phyloP scores from a whole-genome alignment of 257 asterid genomes.

The Anisodus tanguticus region DNA sequence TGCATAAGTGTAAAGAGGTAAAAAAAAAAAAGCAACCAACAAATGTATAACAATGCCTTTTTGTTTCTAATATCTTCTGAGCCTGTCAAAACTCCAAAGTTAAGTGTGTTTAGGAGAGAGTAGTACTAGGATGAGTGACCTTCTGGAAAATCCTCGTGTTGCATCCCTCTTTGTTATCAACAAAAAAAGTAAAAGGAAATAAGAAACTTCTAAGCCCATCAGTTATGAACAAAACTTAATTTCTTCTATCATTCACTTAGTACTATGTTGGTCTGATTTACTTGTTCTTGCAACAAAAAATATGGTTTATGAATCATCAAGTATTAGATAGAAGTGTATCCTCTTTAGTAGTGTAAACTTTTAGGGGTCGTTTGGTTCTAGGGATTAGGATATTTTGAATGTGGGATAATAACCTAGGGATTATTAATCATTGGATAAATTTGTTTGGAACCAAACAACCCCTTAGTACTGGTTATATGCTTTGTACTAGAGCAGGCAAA shows the following conservation, averaged over 20 bases:
- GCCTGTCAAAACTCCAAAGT: constrained; percentile 13
- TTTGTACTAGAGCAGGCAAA: neutral
- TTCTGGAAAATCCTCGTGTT: neutral
- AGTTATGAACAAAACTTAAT: neutral
- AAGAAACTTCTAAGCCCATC: neutral
- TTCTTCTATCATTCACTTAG: neutral
- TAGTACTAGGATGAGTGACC: neutral
- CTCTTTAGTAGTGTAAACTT: too few species aligned
- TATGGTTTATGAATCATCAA: neutral
- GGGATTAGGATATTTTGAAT: too few species aligned
- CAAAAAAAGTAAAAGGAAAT: neutral
- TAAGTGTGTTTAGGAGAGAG: neutral
- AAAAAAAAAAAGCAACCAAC: constrained; percentile 31
- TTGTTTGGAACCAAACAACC: too few species aligned
- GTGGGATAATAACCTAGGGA: too few species aligned
- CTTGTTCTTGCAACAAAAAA: neutral
- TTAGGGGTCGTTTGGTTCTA: too few species aligned
- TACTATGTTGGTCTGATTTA: neutral
- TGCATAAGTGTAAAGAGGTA: constrained; percentile 48
- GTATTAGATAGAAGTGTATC: too few species aligned
- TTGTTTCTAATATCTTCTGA: constrained; percentile 44
- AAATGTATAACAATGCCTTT: constrained; percentile 58
- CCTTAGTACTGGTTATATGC: too few species aligned
- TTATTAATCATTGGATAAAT: too few species aligned
- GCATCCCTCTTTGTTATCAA: neutral